These are phyloP conservation scores for Lecanicillium sp. DNA, from an alignment of 2,329 filamentous ascomycete species.

Conservation along the genomic window DNA sequence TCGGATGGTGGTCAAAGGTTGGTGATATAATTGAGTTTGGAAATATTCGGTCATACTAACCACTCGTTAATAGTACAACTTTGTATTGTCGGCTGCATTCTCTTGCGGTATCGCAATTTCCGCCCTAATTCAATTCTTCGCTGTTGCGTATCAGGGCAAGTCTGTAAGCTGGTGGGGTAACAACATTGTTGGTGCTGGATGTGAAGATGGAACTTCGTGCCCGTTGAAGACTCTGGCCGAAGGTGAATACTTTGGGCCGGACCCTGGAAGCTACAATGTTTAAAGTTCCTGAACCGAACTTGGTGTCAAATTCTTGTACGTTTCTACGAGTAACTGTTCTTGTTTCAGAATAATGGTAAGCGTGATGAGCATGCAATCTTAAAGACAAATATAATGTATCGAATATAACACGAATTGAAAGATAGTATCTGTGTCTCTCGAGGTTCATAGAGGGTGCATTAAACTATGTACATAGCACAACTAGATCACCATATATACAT, in stretches of 20 bases:
- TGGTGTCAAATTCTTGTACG: too few species aligned
- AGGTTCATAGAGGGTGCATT: too few species aligned
- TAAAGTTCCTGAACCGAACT: neutral
- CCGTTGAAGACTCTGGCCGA: constrained; percentile 8
- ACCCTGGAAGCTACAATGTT: constrained; percentile 8
- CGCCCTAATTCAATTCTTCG: constrained; percentile 34
- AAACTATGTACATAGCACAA: too few species aligned
- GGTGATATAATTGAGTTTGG: neutral
- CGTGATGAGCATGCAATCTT: too few species aligned
- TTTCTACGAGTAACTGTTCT: too few species aligned
- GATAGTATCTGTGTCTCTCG: too few species aligned
- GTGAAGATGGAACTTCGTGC: constrained; percentile 25
- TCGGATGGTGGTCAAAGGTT: constrained; percentile 39
- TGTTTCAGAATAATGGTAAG: too few species aligned
- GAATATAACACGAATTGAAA: too few species aligned
- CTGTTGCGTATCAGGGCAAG: constrained; percentile 30
- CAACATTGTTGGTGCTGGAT: constrained; percentile 21
- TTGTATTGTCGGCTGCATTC: constrained; percentile 32
- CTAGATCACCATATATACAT: too few species aligned
- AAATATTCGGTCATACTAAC: neutral
- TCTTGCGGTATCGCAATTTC: constrained; percentile 33
- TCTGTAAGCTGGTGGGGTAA: constrained; percentile 33
- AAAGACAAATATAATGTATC: too few species aligned
- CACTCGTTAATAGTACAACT: constrained; percentile 18
- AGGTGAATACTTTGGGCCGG: constrained; percentile 20